phyloP scores from a whole-genome alignment of 768 basidiomycete genomes.

The Gloeophyllum trabeum region DNA sequence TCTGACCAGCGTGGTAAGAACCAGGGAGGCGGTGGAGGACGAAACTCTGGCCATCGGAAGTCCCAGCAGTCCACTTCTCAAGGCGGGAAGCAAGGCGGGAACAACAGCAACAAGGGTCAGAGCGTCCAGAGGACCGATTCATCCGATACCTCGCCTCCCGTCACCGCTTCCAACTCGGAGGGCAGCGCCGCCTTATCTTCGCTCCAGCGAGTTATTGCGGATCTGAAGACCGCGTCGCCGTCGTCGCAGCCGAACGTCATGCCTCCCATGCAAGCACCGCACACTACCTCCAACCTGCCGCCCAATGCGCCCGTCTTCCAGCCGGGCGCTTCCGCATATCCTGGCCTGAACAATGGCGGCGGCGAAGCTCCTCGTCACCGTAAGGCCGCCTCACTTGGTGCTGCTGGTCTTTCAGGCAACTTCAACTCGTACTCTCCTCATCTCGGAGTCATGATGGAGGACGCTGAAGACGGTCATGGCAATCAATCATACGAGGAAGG shows the following conservation, averaged over 20 bases:
- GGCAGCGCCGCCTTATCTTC: slow-evolving; percentile 77
- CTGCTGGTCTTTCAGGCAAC: slow-evolving; percentile 41
- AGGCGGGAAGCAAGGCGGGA: slow-evolving; percentile 31
- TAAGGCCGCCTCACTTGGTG: slow-evolving; percentile 69
- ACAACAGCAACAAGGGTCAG: slow-evolving; percentile 19
- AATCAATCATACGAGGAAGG: slow-evolving; percentile 55
- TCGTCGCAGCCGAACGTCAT: slow-evolving; percentile 31
- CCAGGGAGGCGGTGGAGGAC: slow-evolving; percentile 30
- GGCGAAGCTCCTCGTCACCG: slow-evolving; percentile 57
- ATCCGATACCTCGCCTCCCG: slow-evolving; percentile 31
- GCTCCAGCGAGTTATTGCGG: slow-evolving; percentile 88
- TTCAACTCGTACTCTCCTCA: slow-evolving; percentile 70
- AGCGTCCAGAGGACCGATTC: slow-evolving; percentile 3
- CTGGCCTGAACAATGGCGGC: slow-evolving; percentile 26
- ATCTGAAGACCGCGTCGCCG: slow-evolving; percentile 79
- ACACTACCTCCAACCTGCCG: slow-evolving; percentile 41
- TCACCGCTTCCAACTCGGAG: slow-evolving; percentile 41
- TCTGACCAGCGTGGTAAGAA: slow-evolving; percentile 29
- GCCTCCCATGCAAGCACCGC: slow-evolving; percentile 35
- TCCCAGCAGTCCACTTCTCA: slow-evolving; percentile 48
- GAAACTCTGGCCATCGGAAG: slow-evolving; percentile 38
- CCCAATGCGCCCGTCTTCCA: slow-evolving; percentile 66
- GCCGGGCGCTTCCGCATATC: slow-evolving; percentile 50
- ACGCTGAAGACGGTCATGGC: slow-evolving; percentile 51
- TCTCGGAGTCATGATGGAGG: slow-evolving; percentile 77